These are phyloP conservation scores for Phaeosphaeria sp. DNA, from an alignment of 2,329 filamentous ascomycete genomes.

Conservation along the genomic window DNA sequence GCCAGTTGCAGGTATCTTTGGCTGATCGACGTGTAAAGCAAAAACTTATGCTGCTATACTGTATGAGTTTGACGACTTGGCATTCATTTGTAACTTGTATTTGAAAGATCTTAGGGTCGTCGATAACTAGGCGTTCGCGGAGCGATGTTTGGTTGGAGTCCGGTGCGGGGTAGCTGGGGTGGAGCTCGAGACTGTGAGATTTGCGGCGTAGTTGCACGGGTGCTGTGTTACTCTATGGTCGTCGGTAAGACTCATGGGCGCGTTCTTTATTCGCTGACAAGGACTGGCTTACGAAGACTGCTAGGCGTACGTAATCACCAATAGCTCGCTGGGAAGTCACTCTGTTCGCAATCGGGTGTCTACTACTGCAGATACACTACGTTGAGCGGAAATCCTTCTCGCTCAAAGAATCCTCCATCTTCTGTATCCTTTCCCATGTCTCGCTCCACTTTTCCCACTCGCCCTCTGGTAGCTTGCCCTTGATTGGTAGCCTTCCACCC, in stretches of 20 bases:
- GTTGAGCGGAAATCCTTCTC: constrained; percentile 5
- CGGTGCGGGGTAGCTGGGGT: not conserved
- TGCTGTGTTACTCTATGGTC: not conserved
- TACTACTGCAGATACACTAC: not conserved
- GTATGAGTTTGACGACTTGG: not conserved
- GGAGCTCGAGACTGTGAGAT: not conserved
- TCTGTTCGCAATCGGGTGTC: not conserved
- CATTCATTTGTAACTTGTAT: not conserved
- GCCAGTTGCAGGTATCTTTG: too few species aligned
- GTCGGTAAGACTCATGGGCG: not conserved
- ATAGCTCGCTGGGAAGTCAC: not conserved
- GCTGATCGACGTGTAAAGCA: too few species aligned
- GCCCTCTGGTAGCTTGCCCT: constrained; percentile 64
- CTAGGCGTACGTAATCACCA: not conserved
- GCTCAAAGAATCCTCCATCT: constrained; percentile 36
- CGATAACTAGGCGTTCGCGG: not conserved
- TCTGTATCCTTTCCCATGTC: constrained; percentile 39
- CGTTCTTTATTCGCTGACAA: not conserved
- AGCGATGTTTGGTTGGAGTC: not conserved
- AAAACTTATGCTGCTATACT: too few species aligned
- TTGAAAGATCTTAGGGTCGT: not conserved
- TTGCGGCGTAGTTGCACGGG: not conserved
- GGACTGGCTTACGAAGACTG: not conserved
- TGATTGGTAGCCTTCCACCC: constrained; percentile 65
- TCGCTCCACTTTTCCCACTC: constrained; percentile 60